These are phyloP conservation scores for Scalesia atractyloides DNA, from an alignment of 129 eudicot species.

Conservation along the genomic window DNA sequence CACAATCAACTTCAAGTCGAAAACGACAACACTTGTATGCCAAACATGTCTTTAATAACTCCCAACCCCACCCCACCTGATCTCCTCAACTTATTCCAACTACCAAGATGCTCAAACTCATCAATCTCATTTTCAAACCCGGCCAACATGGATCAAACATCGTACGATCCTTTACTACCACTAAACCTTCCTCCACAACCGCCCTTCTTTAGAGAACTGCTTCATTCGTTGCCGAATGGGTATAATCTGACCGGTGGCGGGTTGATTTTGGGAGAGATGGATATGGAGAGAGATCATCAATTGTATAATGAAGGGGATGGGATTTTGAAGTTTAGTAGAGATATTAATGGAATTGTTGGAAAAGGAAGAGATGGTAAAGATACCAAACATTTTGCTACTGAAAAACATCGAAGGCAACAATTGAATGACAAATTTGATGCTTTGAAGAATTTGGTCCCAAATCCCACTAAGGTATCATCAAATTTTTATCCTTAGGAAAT, in stretches of 20 bases:
- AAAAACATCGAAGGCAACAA: constrained; percentile 71
- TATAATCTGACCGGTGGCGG: constrained; percentile 38
- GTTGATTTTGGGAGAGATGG: constrained; percentile 58
- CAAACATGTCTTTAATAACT: constrained; percentile 37
- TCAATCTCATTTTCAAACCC: constrained; percentile 52
- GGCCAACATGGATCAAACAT: constrained; percentile 23
- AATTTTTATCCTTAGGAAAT: too few relatives aligned
- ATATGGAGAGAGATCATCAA: constrained; percentile 55
- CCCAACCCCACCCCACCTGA: constrained; percentile 60
- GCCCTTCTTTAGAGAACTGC: constrained; percentile 65
- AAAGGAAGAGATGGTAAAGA: constrained; percentile 44
- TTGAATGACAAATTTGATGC: constrained; percentile 62
- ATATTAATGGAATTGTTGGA: constrained; percentile 46
- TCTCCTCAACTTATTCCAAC: constrained; percentile 62
- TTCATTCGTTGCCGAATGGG: constrained; percentile 68
- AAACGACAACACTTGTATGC: constrained; percentile 14
- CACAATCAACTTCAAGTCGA: constrained; percentile 38
- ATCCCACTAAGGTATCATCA: constrained; percentile 69
- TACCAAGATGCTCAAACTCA: constrained; percentile 59
- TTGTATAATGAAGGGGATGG: constrained; percentile 69
- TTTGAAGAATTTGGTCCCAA: constrained; percentile 66
- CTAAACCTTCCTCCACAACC: constrained; percentile 83
- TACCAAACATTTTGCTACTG: constrained; percentile 75
- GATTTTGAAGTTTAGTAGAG: constrained; percentile 56
- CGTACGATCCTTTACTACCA: constrained; percentile 66